Percentiles rank a stretch among this genome's conserved stretches.
Conservation (phyloP, 2,329 filamentous ascomycete species). For the Penicillium psychrosexuale region DNA sequence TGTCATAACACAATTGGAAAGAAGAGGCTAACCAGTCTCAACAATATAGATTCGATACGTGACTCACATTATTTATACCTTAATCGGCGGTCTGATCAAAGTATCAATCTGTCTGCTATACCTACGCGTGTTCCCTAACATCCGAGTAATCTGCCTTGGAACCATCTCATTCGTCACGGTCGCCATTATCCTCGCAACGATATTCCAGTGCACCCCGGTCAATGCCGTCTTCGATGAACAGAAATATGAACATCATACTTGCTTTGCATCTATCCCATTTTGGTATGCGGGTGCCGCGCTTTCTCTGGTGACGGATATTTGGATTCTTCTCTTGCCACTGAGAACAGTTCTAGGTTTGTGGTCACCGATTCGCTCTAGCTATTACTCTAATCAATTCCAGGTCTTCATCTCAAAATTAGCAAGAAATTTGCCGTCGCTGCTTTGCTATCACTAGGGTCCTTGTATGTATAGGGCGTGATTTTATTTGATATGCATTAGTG, state of each 20-base stretch:
- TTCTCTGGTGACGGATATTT: conserved; percentile 10
- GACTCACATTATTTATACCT: background rate
- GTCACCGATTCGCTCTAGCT: too few species aligned
- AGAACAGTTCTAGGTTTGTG: background rate
- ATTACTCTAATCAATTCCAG: too few species aligned
- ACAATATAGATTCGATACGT: background rate
- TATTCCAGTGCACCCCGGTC: conserved; percentile 7
- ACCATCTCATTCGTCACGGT: conserved; percentile 8
- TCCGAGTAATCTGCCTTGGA: background rate
- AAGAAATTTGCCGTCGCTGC: background rate
- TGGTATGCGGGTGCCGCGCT: conserved; percentile 7
- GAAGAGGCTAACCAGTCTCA: background rate
- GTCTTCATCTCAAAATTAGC: background rate
- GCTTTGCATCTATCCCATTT: background rate
- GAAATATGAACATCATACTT: background rate
- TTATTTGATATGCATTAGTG: background rate
- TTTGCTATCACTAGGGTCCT: background rate
- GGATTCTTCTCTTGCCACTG: conserved; percentile 11
- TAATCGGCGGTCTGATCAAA: background rate
- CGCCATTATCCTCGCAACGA: conserved; percentile 9
- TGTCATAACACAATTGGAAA: background rate
- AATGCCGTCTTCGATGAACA: background rate
- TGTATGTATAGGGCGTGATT: background rate
- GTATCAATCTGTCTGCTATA: background rate
- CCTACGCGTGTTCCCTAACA: background rate